Evolutionary conservation across 1,284 basidiomycete genomes (phyloP), one percentile per base, ranked within the genome.

Genomic region (Ustilago cynodontis): DNA sequence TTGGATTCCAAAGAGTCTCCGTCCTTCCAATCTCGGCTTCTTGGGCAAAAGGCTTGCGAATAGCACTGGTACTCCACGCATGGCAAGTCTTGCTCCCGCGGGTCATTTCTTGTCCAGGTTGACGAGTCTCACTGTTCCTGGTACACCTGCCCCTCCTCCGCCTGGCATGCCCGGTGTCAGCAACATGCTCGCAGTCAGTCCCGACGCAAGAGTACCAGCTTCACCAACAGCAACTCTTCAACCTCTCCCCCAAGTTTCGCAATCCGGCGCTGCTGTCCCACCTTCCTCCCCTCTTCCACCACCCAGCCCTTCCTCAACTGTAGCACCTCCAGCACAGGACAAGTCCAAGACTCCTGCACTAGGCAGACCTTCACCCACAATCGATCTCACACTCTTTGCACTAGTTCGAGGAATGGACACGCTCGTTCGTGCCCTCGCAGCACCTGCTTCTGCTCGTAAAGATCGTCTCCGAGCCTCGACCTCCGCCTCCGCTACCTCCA

Each of bases 301-400:
- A 6, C 37, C 53, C 16, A 28, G 54, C n/a, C 59, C 59, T n/a
- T 35, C n/a, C 26, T 9, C 29, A 53, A 51, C 51, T 56, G 6
- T 3, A 31, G 14, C 37, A 28, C 2, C 28, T n/a, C 4, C 35
- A 33, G 13, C 1, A 47, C n/a, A 14, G 50, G 49, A 49, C 41
- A 41, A 61, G 28, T 3, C 39, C 3, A 39, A 55, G 20, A 62
- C 24, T 9, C 43, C 37, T 33, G 33, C 77, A 2, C 54, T 79
- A 0, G 79, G 77, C 9, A 53, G 60, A 43, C 77, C 80, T 11
- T 82, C 80, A 14, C 82, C 86, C 0, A 87, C 86, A 2, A 82
- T 87, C 60, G 86, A 87, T 63, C 66, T 87, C 22, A 87, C 87
- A 6, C 82, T 87, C 35, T 87, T 87, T 55, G 75, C 86, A 7